Evolutionary conservation across 495 filamentous ascomycete genomes (phyloP).

Genomic region (Trichodelitschia bisporula): DNA sequence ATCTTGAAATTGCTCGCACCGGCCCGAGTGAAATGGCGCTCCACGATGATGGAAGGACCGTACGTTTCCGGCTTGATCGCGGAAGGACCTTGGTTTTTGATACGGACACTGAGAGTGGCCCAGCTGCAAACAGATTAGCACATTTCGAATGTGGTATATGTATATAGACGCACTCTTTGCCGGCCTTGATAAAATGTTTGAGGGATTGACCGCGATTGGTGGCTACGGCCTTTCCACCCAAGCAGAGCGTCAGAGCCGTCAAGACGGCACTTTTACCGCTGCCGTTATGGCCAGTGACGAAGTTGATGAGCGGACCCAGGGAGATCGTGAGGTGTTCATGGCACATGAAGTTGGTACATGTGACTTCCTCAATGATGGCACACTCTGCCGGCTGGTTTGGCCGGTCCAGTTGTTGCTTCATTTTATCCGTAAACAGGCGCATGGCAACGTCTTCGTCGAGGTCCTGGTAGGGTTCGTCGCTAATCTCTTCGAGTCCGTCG

Average conservation of each 20-base stretch:
- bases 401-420: background rate
- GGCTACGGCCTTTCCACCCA: slow-evolving; percentile 79
- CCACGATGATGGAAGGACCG: slow-evolving; percentile 68
- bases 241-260: slow-evolving; percentile 81
- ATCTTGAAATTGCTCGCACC: slow-evolving; percentile 69
- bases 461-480: no score
- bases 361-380: slow-evolving; percentile 60
- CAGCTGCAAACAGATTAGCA: slow-evolving; percentile 13
- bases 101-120: slow-evolving; percentile 41
- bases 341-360: slow-evolving; percentile 88
- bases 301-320: slow-evolving; percentile 84
- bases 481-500: no score
- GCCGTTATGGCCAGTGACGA: slow-evolving; percentile 91
- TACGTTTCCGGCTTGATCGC: slow-evolving; percentile 66
- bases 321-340: slow-evolving; percentile 56
- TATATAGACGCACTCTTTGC: slow-evolving; percentile 36
- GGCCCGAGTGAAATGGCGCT: slow-evolving; percentile 62
- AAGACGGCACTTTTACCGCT: slow-evolving; percentile 96
- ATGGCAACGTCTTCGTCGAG: no score
- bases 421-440: no score
- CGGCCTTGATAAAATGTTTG: slow-evolving; percentile 83
- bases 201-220: slow-evolving; percentile 89
- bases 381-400: slow-evolving; percentile 35
- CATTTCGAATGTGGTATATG: slow-evolving; percentile 11
- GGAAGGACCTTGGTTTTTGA: slow-evolving; percentile 72